These are phyloP conservation scores for Yamagishiella unicocca DNA, from an alignment of 139 green algal genomes.

Conservation along the genomic window DNA sequence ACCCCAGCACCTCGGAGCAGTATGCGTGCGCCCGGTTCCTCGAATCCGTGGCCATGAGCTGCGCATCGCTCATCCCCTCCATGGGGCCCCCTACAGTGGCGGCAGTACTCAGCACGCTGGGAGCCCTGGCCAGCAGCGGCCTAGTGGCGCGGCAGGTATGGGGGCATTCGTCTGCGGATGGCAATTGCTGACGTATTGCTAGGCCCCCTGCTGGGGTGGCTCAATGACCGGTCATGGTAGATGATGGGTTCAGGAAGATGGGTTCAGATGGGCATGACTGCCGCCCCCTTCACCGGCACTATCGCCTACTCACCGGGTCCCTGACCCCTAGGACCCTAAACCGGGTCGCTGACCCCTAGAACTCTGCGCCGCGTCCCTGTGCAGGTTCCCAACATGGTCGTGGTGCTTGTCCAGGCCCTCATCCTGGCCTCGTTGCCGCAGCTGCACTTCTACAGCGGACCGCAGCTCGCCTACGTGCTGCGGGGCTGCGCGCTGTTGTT, in stretches of 20 bases:
- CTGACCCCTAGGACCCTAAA: too few species aligned
- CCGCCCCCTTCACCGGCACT: too few species aligned
- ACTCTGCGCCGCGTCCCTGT: too few species aligned
- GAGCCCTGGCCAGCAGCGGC: conserved; percentile 13
- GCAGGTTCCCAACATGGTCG: conserved; percentile 26
- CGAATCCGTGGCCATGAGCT: conserved; percentile 22
- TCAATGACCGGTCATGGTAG: too few species aligned
- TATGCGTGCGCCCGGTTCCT: conserved; percentile 35
- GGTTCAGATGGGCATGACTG: too few species aligned
- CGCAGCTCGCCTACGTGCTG: conserved; percentile 36
- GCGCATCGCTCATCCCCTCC: background rate
- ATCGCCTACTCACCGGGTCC: too few species aligned
- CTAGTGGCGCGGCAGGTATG: conserved; percentile 8
- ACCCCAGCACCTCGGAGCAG: background rate
- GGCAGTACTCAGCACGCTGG: conserved; percentile 11
- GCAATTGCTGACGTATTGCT: too few species aligned
- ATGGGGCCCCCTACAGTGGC: conserved; percentile 24
- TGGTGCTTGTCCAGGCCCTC: conserved; percentile 40
- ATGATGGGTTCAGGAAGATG: too few species aligned
- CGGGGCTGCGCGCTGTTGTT: conserved; percentile 31
- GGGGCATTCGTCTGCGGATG: too few species aligned
- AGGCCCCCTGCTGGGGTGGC: too few species aligned
- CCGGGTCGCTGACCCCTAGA: too few species aligned
- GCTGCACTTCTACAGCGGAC: background rate
- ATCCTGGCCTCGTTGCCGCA: conserved; percentile 40